phyloP scores from a whole-genome alignment of 225 moss, liverwort and hornwort genomes.

The Pseudisothecium myosuroides region DNA sequence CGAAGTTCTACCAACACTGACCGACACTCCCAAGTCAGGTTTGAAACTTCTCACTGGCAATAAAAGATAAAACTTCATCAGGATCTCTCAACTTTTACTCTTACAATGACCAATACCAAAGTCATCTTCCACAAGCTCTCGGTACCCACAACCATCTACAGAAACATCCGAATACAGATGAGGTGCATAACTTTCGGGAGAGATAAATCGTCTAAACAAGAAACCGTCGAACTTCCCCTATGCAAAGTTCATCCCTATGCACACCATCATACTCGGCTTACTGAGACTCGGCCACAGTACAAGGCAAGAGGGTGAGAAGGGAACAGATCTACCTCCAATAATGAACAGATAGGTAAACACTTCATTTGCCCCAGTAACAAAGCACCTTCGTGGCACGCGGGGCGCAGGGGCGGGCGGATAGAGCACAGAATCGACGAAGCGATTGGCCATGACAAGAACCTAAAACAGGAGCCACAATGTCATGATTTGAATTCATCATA shows the following conservation, averaged over 20 bases:
- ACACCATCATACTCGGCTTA: not conserved
- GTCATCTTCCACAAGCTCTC: slow-evolving; percentile 11
- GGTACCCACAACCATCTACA: slow-evolving; percentile 15
- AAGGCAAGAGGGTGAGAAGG: slow-evolving; percentile 1
- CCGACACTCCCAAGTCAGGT: slow-evolving; percentile 5
- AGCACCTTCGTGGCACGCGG: not conserved
- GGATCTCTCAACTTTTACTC: slow-evolving; percentile 7
- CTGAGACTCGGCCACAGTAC: not conserved
- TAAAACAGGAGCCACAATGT: slow-evolving; percentile 8
- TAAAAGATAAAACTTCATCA: not conserved
- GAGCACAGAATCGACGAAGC: not conserved
- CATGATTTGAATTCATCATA: slow-evolving; percentile 2
- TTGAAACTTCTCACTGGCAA: slow-evolving; percentile 10
- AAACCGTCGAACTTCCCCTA: not conserved
- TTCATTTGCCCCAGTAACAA: not conserved
- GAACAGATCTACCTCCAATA: slow-evolving; percentile 7
- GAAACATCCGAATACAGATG: slow-evolving; percentile 7
- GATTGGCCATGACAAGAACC: not conserved
- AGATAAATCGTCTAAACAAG: not conserved
- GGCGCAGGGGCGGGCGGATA: not conserved
- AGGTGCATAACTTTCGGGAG: not conserved
- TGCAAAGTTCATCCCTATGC: not conserved
- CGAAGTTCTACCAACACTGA: slow-evolving; percentile 12
- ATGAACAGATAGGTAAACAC: slow-evolving; percentile 14
- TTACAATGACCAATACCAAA: slow-evolving; percentile 9